Evolutionary conservation across 2,329 filamentous ascomycete species (phyloP), one percentile per base, ranked within the genome.

Genomic region (Botryotinia calthae): DNA sequence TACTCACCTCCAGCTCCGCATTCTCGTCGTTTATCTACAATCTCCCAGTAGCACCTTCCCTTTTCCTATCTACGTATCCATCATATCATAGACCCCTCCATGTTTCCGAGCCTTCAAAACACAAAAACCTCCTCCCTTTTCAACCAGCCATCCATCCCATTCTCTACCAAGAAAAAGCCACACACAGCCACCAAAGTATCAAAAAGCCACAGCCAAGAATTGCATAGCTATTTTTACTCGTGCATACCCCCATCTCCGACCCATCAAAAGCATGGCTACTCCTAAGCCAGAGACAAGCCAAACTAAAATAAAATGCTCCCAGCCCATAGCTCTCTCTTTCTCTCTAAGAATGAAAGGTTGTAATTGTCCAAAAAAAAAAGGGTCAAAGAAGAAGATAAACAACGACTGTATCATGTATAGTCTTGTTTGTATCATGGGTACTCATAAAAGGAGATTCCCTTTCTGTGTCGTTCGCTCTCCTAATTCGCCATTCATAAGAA

Each of bases 341-440:
- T 66, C 64, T 66, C 14, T 28, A 64, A 54, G 64, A 66, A 66
- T 54, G 54, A 54, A 66, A 66, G n/a, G 10, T 7, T 66, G 31
- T 54, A 66, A 54, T 28, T 66, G 46, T 66, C 64, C 64, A 66
- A 51, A 71, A 56, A 37, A 37, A 1, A 37, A 42, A 34, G 40
- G 31, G n/a, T 56, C 51, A 70, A 61, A 42, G 42, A 42, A 59
- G 37, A 44, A 34, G 20, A 48, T 46, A 42, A 70, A 31, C 14
- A 44, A 71, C 61, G 37, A 66, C 51, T 34, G 34, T 56, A 58
- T 65, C 25, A 40, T 56, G n/a, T 31, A 71, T 58, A 71, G 28
- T 65, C 59, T 54, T 40, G 42, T 22, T 40, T 70, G 25, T 40
- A 51, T 70, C 61, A 58, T 71, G 70, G 61, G 61, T 71, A 58